These are phyloP conservation scores for Cicer chorassanicum DNA, from an alignment of 306 rosid genomes.

Conservation along the genomic window DNA sequence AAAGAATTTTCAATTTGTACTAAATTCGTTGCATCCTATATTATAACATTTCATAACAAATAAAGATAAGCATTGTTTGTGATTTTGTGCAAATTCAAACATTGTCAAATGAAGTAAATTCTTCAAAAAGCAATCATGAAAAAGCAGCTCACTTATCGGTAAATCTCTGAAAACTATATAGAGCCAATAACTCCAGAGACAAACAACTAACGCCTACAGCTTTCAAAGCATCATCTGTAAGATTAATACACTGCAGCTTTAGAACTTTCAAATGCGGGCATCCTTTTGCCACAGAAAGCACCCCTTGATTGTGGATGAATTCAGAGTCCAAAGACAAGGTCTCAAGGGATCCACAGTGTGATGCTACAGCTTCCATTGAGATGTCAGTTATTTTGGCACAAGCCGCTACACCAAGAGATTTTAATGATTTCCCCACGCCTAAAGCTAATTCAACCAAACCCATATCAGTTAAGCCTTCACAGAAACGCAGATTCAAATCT, in stretches of 20 bases:
- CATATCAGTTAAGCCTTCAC: slow-evolving; percentile 84
- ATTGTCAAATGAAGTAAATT: slow-evolving; percentile 34
- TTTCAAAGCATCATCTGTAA: slow-evolving; percentile 83
- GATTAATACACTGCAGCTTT: slow-evolving; percentile 86
- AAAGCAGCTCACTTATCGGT: slow-evolving; percentile 74
- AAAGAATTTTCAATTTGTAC: slow-evolving; percentile 11
- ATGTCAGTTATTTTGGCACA: slow-evolving; percentile 83
- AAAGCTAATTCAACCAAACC: slow-evolving; percentile 73
- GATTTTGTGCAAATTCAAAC: slow-evolving; percentile 14
- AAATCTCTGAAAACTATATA: slow-evolving; percentile 82
- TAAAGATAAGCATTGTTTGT: slow-evolving; percentile 16
- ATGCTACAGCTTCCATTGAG: slow-evolving; percentile 82
- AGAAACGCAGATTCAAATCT: slow-evolving; percentile 87
- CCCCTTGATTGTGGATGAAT: slow-evolving; percentile 78
- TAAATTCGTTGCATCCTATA: not conserved
- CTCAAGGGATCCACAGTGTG: slow-evolving; percentile 74
- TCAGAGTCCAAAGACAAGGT: slow-evolving; percentile 82
- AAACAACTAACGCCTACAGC: slow-evolving; percentile 75
- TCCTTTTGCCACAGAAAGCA: slow-evolving; percentile 78
- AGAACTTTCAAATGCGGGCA: slow-evolving; percentile 76
- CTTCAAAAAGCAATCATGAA: slow-evolving; percentile 12
- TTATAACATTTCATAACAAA: not conserved
- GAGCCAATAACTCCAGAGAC: slow-evolving; percentile 74
- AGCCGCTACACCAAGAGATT: slow-evolving; percentile 86
- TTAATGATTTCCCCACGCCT: slow-evolving; percentile 77